Evolutionary conservation across 148 eudicot genomes (phyloP).

Genomic region (Vaccinium macrocarpon): DNA sequence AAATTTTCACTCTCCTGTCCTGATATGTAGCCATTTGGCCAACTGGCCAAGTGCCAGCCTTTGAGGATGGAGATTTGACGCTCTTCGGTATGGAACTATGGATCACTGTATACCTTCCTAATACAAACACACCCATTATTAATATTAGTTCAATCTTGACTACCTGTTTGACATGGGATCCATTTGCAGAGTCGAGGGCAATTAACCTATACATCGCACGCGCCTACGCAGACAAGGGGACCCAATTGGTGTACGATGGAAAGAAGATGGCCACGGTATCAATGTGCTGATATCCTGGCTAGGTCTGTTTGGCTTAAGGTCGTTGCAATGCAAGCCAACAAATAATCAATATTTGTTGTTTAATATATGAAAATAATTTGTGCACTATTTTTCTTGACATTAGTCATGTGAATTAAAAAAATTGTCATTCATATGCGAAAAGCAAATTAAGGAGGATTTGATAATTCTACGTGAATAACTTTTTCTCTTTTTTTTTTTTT

Average conservation of each 20-base stretch:
- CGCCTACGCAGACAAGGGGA: slow-evolving; percentile 45
- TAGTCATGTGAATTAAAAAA: background rate
- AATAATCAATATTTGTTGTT: background rate
- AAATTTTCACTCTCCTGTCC: background rate
- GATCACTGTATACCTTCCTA: background rate
- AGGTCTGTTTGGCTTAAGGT: slow-evolving; percentile 70
- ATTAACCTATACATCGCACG: slow-evolving; percentile 50
- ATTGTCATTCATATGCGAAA: background rate
- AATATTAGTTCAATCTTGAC: background rate
- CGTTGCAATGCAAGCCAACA: slow-evolving; percentile 20
- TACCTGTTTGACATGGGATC: background rate
- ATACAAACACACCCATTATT: background rate
- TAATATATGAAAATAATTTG: background rate
- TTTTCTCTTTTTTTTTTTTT: too few relatives aligned
- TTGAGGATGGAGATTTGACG: slow-evolving; percentile 45
- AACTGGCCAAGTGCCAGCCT: slow-evolving; percentile 43
- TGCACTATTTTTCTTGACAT: background rate
- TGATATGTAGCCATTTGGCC: slow-evolving; percentile 44
- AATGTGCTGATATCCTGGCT: slow-evolving; percentile 46
- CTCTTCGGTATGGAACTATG: slow-evolving; percentile 37
- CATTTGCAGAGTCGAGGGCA: slow-evolving; percentile 70
- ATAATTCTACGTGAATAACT: background rate
- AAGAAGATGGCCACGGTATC: slow-evolving; percentile 46
- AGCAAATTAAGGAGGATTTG: background rate
- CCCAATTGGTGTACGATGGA: slow-evolving; percentile 32